These are phyloP conservation scores for Flaveria bidentis DNA, from an alignment of 129 eudicot genomes.

Conservation along the genomic window DNA sequence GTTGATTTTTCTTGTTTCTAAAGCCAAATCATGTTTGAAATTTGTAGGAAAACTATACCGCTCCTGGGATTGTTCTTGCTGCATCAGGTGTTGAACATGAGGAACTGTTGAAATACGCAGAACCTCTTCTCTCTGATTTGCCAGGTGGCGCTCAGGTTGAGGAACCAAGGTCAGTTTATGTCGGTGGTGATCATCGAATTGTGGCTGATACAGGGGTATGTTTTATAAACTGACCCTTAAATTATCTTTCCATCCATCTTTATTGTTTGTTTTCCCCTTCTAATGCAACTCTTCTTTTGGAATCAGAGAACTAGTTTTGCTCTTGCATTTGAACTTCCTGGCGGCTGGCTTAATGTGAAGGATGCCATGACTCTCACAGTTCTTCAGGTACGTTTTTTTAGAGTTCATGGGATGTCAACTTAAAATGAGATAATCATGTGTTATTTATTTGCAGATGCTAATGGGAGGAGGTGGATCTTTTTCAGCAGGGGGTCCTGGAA, in stretches of 20 bases:
- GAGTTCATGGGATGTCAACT: conserved; percentile 8
- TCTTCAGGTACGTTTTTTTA: conserved; percentile 58
- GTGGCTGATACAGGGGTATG: conserved; percentile 79
- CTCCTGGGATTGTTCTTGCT: conserved; percentile 86
- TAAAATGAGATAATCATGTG: neutral
- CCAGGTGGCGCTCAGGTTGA: conserved; percentile 48
- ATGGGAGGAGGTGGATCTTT: conserved; percentile 99
- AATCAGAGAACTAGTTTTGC: conserved; percentile 77
- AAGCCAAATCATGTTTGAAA: conserved; percentile 22
- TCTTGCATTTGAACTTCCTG: conserved; percentile 86
- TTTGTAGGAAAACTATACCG: conserved; percentile 72
- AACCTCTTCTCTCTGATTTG: conserved; percentile 83
- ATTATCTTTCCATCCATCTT: neutral
- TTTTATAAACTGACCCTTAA: conserved; percentile 1
- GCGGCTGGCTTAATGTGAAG: conserved; percentile 79
- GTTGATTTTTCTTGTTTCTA: conserved; percentile 2
- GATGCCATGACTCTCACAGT: conserved; percentile 74
- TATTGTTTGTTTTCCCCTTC: neutral
- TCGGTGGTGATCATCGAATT: conserved; percentile 84
- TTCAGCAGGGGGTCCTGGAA: conserved; percentile 99
- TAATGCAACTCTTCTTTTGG: neutral
- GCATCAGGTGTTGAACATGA: conserved; percentile 95
- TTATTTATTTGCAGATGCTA: conserved; percentile 58
- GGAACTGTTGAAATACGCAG: conserved; percentile 69
- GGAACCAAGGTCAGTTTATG: conserved; percentile 70